phyloP scores from a whole-genome alignment of 1,284 basidiomycete species.

The Sporisorium graminicola region DNA sequence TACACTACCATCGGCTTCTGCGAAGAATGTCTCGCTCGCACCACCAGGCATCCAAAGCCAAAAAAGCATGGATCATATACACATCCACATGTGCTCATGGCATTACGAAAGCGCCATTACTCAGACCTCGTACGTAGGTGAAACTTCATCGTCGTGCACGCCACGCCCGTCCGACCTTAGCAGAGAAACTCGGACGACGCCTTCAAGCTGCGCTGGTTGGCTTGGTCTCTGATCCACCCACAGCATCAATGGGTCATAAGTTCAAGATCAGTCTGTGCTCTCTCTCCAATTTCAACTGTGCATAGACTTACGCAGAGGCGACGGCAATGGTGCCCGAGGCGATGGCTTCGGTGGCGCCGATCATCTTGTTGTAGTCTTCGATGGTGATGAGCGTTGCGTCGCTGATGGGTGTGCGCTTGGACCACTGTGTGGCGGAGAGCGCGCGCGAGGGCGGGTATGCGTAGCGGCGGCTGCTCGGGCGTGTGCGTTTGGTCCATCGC shows the following conservation, averaged over 20 bases:
- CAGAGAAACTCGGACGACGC: slow-evolving; percentile 11
- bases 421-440: neutral
- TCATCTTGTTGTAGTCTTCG: slow-evolving; percentile 47
- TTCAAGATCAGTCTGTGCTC: neutral
- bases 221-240: slow-evolving; percentile 2
- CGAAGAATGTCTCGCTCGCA: too few relatives aligned
- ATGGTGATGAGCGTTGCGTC: slow-evolving; percentile 34
- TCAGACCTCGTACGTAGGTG: too few relatives aligned
- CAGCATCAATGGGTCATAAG: too few relatives aligned
- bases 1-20: too few relatives aligned
- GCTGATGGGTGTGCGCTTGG: slow-evolving; percentile 12
- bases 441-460: slow-evolving; percentile 5
- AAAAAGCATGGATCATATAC: neutral
- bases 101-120: too few relatives aligned
- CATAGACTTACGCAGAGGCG: slow-evolving; percentile 27
- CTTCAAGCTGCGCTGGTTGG: slow-evolving; percentile 16
- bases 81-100: too few relatives aligned
- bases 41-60: neutral
- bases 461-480: neutral
- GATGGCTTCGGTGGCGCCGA: slow-evolving; percentile 33
- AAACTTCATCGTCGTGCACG: neutral
- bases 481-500: slow-evolving; percentile 12
- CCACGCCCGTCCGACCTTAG: neutral
- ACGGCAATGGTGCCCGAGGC: slow-evolving; percentile 23
- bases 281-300: neutral